Conservation (phyloP, 2,329 filamentous ascomycete species). For the Tricladium varicosporioides region DNA sequence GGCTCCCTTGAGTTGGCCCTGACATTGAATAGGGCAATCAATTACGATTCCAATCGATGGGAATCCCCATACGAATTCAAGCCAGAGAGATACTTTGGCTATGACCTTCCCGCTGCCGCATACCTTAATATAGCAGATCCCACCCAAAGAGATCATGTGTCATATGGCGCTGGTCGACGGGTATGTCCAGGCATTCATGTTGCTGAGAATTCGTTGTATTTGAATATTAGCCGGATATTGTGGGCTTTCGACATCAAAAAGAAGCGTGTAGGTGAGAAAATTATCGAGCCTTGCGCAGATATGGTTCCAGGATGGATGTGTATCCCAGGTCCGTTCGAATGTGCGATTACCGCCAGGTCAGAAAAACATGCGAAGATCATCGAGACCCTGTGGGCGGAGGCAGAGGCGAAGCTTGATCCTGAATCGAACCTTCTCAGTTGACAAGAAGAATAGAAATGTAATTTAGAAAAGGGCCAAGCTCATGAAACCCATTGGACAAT, state of each 20-base stretch:
- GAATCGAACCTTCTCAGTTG: no score
- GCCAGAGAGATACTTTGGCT: conserved; percentile 37
- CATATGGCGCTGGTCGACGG: conserved; percentile 34
- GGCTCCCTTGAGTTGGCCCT: background rate
- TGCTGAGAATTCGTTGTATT: conserved; percentile 33
- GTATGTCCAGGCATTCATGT: conserved; percentile 36
- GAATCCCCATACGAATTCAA: conserved; percentile 42
- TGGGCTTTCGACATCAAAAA: conserved; percentile 34
- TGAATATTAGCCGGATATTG: conserved; percentile 31
- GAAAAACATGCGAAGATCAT: conserved; percentile 33
- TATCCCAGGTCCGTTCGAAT: conserved; percentile 32
- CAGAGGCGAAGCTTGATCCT: background rate
- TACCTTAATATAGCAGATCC: conserved; percentile 29
- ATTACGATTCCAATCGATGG: conserved; percentile 39
- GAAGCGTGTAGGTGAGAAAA: conserved; percentile 18
- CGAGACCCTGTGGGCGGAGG: conserved; percentile 4
- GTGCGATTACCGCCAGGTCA: conserved; percentile 31
- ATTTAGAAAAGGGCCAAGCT: no score
- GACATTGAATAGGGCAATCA: conserved; percentile 33
- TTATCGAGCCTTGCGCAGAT: conserved; percentile 8
- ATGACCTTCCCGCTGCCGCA: conserved; percentile 8
- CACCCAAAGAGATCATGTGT: conserved; percentile 29
- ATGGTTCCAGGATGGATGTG: conserved; percentile 35
- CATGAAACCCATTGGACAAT: no score
- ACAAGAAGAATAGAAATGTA: no score